A percentile compares a stretch with the other conserved stretches of the same genome.
These are phyloP conservation scores for Malus orientalis DNA, from an alignment of 306 rosid genomes.

Conservation along the genomic window DNA sequence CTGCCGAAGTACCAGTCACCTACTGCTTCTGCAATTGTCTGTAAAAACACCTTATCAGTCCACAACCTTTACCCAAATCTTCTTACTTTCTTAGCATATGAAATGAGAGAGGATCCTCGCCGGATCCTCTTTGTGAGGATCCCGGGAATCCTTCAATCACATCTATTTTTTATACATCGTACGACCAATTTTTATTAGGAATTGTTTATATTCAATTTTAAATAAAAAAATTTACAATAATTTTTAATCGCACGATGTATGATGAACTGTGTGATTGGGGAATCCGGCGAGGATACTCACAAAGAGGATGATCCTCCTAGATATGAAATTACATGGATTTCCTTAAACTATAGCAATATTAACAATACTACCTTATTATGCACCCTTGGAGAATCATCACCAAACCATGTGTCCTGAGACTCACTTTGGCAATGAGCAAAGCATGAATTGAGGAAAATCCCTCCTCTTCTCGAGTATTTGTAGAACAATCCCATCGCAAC, in stretches of 20 bases:
- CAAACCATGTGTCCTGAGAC: conserved; percentile 86
- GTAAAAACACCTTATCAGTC: conserved; percentile 1
- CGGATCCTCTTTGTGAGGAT: no score
- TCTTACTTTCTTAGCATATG: no score
- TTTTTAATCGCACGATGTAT: no score
- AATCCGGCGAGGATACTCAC: no score
- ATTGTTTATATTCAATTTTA: no score
- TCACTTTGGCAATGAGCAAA: conserved; percentile 99
- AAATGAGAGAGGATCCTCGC: no score
- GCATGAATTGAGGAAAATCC: conserved; percentile 83
- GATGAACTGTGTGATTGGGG: no score
- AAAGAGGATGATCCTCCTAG: no score
- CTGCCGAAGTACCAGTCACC: conserved; percentile 94
- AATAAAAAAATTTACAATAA: no score
- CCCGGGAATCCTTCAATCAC: no score
- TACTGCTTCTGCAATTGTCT: conserved; percentile 89
- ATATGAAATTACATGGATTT: not conserved
- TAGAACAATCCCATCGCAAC: conserved; percentile 36
- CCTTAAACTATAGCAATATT: not conserved
- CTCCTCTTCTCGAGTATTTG: conserved; percentile 55
- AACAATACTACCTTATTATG: conserved; percentile 49
- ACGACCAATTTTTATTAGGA: accelerated
- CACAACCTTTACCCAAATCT: no score
- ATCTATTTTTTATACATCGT: no score
- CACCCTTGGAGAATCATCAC: conserved; percentile 59